phyloP scores from a whole-genome alignment of 345 rosid species.

The Aquilaria yunnanensis region DNA sequence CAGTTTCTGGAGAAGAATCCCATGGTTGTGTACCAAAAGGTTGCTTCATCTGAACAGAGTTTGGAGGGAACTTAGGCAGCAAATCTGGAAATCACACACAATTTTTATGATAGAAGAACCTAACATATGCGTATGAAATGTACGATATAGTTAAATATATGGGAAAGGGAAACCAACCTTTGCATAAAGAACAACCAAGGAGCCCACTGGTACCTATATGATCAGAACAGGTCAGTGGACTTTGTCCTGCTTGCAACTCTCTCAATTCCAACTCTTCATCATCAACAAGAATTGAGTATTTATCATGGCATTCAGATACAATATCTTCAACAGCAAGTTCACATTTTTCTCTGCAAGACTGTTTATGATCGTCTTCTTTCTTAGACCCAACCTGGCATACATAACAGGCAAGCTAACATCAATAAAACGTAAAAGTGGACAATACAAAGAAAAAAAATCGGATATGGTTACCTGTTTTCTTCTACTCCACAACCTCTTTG shows the following conservation, averaged over 20 bases:
- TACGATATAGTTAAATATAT: conserved; percentile 2
- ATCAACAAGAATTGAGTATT: conserved; percentile 51
- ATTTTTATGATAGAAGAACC: background rate
- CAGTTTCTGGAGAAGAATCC: conserved; percentile 71
- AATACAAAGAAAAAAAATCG: background rate
- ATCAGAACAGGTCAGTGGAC: conserved; percentile 51
- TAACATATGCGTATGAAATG: background rate
- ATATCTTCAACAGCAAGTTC: conserved; percentile 54
- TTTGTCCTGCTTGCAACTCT: conserved; percentile 59
- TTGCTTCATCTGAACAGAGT: conserved; percentile 71
- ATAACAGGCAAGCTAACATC: conserved; percentile 14
- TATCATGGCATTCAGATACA: conserved; percentile 31
- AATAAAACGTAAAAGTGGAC: conserved; percentile 5
- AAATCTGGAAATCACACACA: conserved; percentile 50
- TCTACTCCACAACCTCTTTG: conserved; percentile 44
- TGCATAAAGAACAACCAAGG: conserved; percentile 66
- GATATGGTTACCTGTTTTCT: conserved; percentile 44
- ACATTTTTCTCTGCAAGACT: conserved; percentile 44
- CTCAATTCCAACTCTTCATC: conserved; percentile 91
- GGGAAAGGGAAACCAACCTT: conserved; percentile 45
- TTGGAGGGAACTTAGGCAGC: conserved; percentile 85
- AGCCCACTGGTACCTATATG: conserved; percentile 48
- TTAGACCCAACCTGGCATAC: conserved; percentile 42
- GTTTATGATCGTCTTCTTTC: conserved; percentile 28
- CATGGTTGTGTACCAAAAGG: conserved; percentile 77